These are phyloP conservation scores for Liriodendron chinense DNA, from an alignment of 164 flowering plant species.

Conservation along the genomic window DNA sequence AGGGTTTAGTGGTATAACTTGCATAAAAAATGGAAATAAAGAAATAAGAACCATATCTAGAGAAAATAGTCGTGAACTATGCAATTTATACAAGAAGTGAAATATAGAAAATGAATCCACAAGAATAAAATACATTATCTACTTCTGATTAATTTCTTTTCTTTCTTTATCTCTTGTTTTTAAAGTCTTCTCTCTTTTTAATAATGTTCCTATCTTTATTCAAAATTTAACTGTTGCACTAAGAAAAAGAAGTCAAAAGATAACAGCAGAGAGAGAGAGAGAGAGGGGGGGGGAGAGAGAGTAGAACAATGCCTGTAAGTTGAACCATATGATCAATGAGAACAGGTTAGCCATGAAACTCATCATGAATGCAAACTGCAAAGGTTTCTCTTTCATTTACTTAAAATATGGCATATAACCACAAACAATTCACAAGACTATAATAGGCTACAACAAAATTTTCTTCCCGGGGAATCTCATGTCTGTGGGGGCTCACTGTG, in stretches of 20 bases:
- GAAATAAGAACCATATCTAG: neutral
- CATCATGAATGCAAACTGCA: neutral
- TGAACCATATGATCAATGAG: no score
- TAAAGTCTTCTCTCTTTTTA: no score
- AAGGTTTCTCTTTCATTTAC: neutral
- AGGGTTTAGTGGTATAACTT: neutral
- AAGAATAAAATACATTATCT: no score
- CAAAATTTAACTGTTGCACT: neutral
- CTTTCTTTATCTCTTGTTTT: no score
- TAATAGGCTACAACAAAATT: no score
- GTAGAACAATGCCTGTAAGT: no score
- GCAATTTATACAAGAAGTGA: neutral
- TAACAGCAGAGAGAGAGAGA: neutral
- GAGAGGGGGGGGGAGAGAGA: neutral
- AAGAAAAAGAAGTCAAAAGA: neutral
- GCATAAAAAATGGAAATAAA: neutral
- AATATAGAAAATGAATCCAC: no score
- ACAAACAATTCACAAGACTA: no score
- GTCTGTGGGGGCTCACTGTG: no score
- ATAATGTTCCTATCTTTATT: neutral
- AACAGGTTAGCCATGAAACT: neutral
- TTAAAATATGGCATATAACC: neutral
- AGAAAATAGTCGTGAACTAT: neutral
- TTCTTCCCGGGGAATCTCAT: no score
- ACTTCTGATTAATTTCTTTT: no score